Percentiles rank a stretch among this genome's conserved stretches.
Conservation (phyloP, 2,329 filamentous ascomycete genomes). For the Penicillium sp. region DNA sequence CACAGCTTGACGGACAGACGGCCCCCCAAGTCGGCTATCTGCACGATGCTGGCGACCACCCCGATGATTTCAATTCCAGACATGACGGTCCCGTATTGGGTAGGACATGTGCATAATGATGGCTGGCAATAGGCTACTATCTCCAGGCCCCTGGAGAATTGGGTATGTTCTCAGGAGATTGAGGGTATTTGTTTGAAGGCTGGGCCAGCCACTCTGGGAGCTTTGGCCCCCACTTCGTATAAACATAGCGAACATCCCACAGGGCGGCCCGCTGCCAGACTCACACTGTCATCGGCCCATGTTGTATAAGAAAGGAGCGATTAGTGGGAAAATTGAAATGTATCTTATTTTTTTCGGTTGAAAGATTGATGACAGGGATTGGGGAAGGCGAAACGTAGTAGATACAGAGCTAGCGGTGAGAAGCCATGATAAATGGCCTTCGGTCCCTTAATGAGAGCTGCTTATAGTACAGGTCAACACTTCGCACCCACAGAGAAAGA, state of each 20-base stretch:
- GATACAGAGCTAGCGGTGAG: too few species aligned
- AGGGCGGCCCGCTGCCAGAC: not conserved
- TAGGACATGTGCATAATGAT: not conserved
- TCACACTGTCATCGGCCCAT: not conserved
- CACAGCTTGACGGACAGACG: slow-evolving; percentile 39
- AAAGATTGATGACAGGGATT: not conserved
- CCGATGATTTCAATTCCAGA: slow-evolving; percentile 33
- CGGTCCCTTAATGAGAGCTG: not conserved
- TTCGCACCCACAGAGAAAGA: too few species aligned
- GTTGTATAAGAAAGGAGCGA: too few species aligned
- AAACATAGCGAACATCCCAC: not conserved
- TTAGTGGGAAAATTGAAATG: not conserved
- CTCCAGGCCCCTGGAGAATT: not conserved
- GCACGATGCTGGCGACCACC: slow-evolving; percentile 38
- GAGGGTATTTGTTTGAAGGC: slow-evolving; percentile 1
- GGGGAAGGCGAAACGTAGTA: not conserved
- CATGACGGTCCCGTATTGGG: slow-evolving; percentile 15
- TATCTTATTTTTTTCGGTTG: not conserved
- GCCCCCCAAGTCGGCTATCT: slow-evolving; percentile 40
- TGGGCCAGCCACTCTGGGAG: not conserved
- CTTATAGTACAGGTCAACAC: too few species aligned
- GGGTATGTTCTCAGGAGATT: not conserved
- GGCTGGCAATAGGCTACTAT: not conserved
- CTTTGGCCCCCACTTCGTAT: slow-evolving; percentile 1
- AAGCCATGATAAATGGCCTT: too few species aligned